Percentiles rank a stretch among this genome's conserved stretches.
These are phyloP conservation scores for Mercurialis annua DNA, from an alignment of 345 rosid genomes.

Conservation along the genomic window DNA sequence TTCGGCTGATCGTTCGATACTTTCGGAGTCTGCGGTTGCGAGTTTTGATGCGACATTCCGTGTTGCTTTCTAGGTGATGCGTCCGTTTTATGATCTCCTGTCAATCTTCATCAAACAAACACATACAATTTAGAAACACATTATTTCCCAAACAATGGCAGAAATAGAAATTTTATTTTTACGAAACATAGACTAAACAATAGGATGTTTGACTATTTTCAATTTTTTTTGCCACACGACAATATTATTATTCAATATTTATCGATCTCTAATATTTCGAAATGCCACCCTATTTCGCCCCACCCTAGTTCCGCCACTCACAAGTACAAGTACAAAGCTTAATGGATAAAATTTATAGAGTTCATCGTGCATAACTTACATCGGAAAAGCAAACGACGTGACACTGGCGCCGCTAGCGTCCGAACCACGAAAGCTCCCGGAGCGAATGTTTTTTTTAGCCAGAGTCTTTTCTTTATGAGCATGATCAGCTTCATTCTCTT, in stretches of 20 bases:
- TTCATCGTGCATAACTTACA: conserved; percentile 39
- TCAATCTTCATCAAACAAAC: conserved; percentile 39
- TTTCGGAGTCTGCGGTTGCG: conserved; percentile 22
- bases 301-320: too few species aligned
- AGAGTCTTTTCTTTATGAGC: conserved; percentile 14
- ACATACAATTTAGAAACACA: conserved; percentile 3
- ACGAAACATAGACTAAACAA: too few species aligned
- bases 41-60: neutral
- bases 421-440: conserved; percentile 35
- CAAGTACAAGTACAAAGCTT: too few species aligned
- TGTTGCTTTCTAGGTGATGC: conserved; percentile 9
- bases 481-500: conserved; percentile 37
- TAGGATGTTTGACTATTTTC: too few species aligned
- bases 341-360: too few species aligned
- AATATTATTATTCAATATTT: too few species aligned
- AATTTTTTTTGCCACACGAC: too few species aligned
- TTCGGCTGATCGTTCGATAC: neutral
- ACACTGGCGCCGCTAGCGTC: conserved; percentile 44
- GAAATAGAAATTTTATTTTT: too few species aligned
- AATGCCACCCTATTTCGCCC: too few species aligned
- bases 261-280: too few species aligned
- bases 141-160: too few species aligned
- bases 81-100: conserved; percentile 40
- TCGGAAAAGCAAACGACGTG: conserved; percentile 81
- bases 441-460: neutral